These are phyloP conservation scores for Phlyctochytrium planicorne DNA, from an alignment of 192 early-diverging fungal species.

Conservation along the genomic window DNA sequence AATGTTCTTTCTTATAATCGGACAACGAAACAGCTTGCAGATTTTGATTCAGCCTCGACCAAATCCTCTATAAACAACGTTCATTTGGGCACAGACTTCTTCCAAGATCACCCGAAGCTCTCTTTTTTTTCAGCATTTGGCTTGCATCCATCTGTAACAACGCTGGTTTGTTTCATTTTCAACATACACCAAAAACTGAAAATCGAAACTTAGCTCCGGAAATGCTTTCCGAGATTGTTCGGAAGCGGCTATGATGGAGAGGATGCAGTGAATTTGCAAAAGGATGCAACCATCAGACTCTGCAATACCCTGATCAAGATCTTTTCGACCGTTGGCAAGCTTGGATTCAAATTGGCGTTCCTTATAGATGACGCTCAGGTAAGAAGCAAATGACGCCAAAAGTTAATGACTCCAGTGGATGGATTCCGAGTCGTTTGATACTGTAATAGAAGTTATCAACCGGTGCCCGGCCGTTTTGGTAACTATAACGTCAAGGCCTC, in stretches of 20 bases:
- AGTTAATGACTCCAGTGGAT: too few relatives aligned
- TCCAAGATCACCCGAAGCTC: too few relatives aligned
- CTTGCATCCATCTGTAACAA: background rate
- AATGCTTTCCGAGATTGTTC: background rate
- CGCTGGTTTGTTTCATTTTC: background rate
- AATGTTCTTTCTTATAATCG: background rate
- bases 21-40: background rate
- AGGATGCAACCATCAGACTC: too few relatives aligned
- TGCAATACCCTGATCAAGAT: background rate
- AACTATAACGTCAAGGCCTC: too few relatives aligned
- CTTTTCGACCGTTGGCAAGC: background rate
- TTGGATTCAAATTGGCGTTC: conserved; percentile 13
- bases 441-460: too few relatives aligned
- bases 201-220: background rate
- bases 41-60: background rate
- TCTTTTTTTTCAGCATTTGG: background rate
- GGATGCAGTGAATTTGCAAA: too few relatives aligned
- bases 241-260: background rate
- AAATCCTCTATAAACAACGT: background rate
- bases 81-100: background rate
- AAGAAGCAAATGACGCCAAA: too few relatives aligned
- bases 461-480: too few relatives aligned
- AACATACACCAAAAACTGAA: background rate
- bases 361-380: conserved; percentile 28
- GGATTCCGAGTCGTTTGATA: too few relatives aligned